phyloP scores from a whole-genome alignment of 805 yeast genomes.

The Schwanniomyces occidentalis region DNA sequence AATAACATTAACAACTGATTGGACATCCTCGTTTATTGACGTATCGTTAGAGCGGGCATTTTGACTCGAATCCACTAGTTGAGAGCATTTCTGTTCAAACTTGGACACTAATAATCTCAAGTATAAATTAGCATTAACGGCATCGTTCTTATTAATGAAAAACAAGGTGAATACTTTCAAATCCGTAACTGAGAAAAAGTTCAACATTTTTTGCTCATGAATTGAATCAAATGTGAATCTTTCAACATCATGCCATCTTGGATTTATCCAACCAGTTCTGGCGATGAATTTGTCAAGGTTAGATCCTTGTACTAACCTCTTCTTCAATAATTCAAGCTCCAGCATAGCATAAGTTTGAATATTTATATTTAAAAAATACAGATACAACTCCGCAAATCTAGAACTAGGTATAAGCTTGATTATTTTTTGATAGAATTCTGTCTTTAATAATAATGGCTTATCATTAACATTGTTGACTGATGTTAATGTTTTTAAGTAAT shows the following conservation, averaged over 20 bases:
- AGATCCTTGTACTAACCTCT: slow-evolving; percentile 26
- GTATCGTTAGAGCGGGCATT: slow-evolving; percentile 14
- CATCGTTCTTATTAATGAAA: slow-evolving; percentile 25
- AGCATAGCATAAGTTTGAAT: slow-evolving; percentile 24
- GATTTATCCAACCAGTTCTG: slow-evolving; percentile 35
- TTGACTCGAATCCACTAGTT: slow-evolving; percentile 7
- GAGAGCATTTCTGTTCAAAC: slow-evolving; percentile 28
- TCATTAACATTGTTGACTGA: slow-evolving; percentile 21
- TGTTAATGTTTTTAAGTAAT: slow-evolving; percentile 28
- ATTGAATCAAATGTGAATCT: slow-evolving; percentile 13
- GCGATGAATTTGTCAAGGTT: slow-evolving; percentile 31
- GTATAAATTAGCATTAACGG: slow-evolving; percentile 34
- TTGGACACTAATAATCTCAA: slow-evolving; percentile 37
- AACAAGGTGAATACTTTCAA: slow-evolving; percentile 21
- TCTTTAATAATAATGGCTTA: slow-evolving; percentile 19
- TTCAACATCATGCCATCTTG: slow-evolving; percentile 39
- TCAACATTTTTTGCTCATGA: slow-evolving; percentile 28
- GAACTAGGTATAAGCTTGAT: slow-evolving; percentile 16
- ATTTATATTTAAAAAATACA: slow-evolving; percentile 32
- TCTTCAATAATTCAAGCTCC: slow-evolving; percentile 18
- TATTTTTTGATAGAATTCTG: slow-evolving; percentile 16
- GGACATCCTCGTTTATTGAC: slow-evolving; percentile 20
- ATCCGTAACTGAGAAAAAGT: slow-evolving; percentile 30
- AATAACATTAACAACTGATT: slow-evolving; percentile 27
- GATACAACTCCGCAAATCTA: slow-evolving; percentile 23